phyloP scores from a whole-genome alignment of 192 early-diverging fungal genomes.

The Coemansia sp. region DNA sequence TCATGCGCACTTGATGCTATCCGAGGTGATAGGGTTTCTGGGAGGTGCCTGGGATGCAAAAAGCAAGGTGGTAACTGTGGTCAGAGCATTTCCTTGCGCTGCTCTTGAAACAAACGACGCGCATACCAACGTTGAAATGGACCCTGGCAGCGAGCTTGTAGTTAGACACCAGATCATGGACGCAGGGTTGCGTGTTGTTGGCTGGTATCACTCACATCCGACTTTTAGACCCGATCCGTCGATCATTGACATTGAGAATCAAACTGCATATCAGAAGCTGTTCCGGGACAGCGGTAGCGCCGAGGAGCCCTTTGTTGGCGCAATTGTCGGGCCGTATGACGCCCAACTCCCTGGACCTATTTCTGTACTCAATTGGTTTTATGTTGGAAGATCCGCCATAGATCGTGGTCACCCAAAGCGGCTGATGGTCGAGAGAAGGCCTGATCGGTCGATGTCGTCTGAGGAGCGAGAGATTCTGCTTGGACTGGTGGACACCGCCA shows the following conservation, averaged over 20 bases:
- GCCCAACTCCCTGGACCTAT: slow-evolving; percentile 70
- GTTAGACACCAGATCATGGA: slow-evolving; percentile 73
- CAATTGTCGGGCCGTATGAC: slow-evolving; percentile 88
- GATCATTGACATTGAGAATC: slow-evolving; percentile 87
- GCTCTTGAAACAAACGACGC: slow-evolving; percentile 71
- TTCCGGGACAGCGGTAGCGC: slow-evolving; percentile 63
- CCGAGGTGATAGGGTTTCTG: slow-evolving; percentile 88
- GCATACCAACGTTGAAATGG: slow-evolving; percentile 86
- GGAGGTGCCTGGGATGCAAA: slow-evolving; percentile 72
- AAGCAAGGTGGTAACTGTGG: slow-evolving; percentile 59
- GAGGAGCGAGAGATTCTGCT: slow-evolving; percentile 59
- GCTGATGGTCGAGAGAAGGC: slow-evolving; percentile 60
- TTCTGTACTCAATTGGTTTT: slow-evolving; percentile 89
- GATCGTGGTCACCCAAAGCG: slow-evolving; percentile 68
- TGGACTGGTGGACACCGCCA: slow-evolving; percentile 59
- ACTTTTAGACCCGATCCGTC: slow-evolving; percentile 86
- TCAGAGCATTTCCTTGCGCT: slow-evolving; percentile 73
- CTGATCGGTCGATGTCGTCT: slow-evolving; percentile 52
- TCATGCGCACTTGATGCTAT: slow-evolving; percentile 85
- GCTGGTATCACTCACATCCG: slow-evolving; percentile 96
- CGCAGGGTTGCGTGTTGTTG: slow-evolving; percentile 74
- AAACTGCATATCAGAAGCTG: slow-evolving; percentile 78
- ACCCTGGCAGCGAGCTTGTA: slow-evolving; percentile 75
- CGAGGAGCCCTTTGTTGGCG: slow-evolving; percentile 81
- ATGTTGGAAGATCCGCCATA: slow-evolving; percentile 59